Evolutionary conservation across 1,284 basidiomycete species (phyloP).

Genomic region (Apiotrichum sp.): DNA sequence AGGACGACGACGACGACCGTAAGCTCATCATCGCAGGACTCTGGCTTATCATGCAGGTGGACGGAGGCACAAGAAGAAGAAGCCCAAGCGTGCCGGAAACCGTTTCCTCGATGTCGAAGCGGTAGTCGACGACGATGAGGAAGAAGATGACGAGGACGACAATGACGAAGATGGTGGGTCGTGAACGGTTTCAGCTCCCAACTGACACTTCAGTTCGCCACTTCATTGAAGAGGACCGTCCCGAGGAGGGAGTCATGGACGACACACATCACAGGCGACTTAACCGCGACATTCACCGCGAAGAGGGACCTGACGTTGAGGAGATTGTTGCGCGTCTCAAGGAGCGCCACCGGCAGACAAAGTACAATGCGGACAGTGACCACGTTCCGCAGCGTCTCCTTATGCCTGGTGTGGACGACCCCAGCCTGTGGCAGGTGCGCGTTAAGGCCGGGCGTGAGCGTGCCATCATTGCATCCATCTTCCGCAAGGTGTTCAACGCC

Average conservation of each 20-base stretch:
- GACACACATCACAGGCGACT: conserved; percentile 67
- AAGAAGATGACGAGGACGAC: conserved; percentile 89
- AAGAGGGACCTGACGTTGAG: conserved; percentile 77
- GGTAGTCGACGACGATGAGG: conserved; percentile 88
- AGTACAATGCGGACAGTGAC: conserved; percentile 84
- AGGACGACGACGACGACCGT: conserved; percentile 46
- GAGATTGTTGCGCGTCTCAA: conserved; percentile 79
- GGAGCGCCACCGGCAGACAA: conserved; percentile 68
- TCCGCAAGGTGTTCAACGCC: conserved; percentile 68
- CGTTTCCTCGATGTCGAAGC: conserved; percentile 94
- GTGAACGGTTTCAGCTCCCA: not conserved
- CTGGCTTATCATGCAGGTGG: not conserved
- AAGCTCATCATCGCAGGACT: conserved; percentile 7
- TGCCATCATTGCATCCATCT: conserved; percentile 87
- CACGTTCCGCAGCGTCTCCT: conserved; percentile 90
- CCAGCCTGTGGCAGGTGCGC: conserved; percentile 90
- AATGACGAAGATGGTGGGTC: conserved; percentile 60
- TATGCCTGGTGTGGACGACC: conserved; percentile 95
- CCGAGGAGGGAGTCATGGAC: conserved; percentile 57
- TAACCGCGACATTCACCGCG: conserved; percentile 66
- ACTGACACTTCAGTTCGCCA: conserved; percentile 39
- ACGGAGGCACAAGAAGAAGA: conserved; percentile 45
- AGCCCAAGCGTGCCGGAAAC: conserved; percentile 52
- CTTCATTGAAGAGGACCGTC: conserved; percentile 74
- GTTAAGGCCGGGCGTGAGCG: conserved; percentile 90